Evolutionary conservation across 495 filamentous ascomycete species (phyloP), one percentile per base, ranked within the genome.

Genomic region (Podospora comata): DNA sequence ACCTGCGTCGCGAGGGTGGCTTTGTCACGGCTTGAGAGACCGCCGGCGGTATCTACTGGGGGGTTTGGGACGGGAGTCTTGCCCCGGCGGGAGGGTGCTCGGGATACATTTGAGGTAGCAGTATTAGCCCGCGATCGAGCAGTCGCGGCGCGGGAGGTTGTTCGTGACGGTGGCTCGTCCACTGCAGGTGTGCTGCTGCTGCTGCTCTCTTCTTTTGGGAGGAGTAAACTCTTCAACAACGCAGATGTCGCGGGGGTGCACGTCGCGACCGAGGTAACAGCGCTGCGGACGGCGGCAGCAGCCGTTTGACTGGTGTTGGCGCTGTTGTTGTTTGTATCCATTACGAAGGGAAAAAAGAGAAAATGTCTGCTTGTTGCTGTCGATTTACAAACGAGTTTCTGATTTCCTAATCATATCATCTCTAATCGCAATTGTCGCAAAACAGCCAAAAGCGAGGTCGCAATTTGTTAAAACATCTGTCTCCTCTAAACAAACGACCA

Each of bases 1-100:
- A 94, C 85, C 61, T 94, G 89, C 2, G 93, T 94, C 4, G 92
- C 92, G 56, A 97, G 82, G 55, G 88, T 82, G 1, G 87, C 85
- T 75, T 83, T 89, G 69, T 93, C 88, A 68, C 87, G 87, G 19
- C 80, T 67, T 7, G 85, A 83, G 59, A 90, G 76, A 59, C 75
- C 77, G 23, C 23, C 23, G 23, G 23, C 23, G 34, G 77, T 77
- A n/a, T 63, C 32, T 16, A 18, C 18, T 28, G 61, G 15, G 23
- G 60, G 23, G 23, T 1, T 5, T 7, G 59, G 0, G 6, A 64
- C 0, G 20, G 70, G 58, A 20, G 73, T 65, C 16, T 53, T 73
- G 39, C 39, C 39, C 55, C 70, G 72, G 65, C 16, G 71, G 70
- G 28, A 70, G 28, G 60, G 66, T 58, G 53, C 67, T 70, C 71